Evolutionary conservation across 768 basidiomycete genomes (phyloP), one percentile per base, ranked within the genome.

Genomic region (Psilocybe tampanensis): DNA sequence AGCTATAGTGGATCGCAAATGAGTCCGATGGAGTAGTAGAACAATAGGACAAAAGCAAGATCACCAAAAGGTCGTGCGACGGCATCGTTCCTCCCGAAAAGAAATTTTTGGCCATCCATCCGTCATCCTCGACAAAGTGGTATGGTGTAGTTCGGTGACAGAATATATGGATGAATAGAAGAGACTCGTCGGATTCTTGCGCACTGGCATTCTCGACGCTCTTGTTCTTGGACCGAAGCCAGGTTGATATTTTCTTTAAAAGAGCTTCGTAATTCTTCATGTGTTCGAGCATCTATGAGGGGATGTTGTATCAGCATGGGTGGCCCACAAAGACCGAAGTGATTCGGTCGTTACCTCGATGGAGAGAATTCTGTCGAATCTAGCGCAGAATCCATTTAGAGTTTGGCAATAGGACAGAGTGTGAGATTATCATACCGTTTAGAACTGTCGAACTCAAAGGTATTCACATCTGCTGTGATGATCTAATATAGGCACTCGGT

Each of bases 61-160:
- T 32, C 47, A 84, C 80, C 32, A 86, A 71, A n/a, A 85, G 74
- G 60, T 86, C 85, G 63, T 82, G 80, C 0, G 86, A 88, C 24
- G 84, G 82, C 87, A 88, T 89, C 1, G 86, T 89, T 8, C 88
- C 86, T n/a, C 87, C 84, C 8, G 85, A 83, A 68, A 89, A 89
- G 73, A 90, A 89, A 34, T 81, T 86, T 70, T 86, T 74, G 5
- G 86, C 81, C 88, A 90, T 90, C 88, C 88, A 89, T 5, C 86
- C 86, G 56, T 88, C 87, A 52, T 75, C 77, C 52, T 86, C 80
- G 54, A 83, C 83, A 58, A 89, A 90, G 60, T 89, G 86, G 64
- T 90, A 89, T 7, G 88, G 85, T 0, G 74, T 84, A 3, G 75
- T 77, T 42, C 68, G 68, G 66, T 89, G 87, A 62, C 86, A 88